Conservation (phyloP, 2,329 filamentous ascomycete species). For the Xylaria sp. region DNA sequence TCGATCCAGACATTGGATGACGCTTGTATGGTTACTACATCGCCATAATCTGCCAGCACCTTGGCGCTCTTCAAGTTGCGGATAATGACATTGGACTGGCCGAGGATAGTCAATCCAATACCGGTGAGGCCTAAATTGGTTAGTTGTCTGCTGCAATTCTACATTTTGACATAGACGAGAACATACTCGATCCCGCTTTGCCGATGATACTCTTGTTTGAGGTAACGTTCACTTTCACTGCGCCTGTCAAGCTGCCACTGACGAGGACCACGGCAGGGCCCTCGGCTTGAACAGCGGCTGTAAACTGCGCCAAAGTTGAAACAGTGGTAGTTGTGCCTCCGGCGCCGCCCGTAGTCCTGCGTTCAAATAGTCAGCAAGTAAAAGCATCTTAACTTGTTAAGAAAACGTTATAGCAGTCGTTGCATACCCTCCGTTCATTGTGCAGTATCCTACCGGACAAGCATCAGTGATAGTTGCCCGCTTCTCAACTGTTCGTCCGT, state of each 20-base stretch:
- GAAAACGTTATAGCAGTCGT: neutral
- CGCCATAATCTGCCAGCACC: conserved; percentile 56
- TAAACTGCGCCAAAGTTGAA: conserved; percentile 59
- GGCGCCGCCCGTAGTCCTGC: conserved; percentile 62
- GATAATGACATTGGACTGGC: conserved; percentile 62
- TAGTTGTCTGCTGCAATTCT: neutral
- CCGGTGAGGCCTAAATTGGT: conserved; percentile 47
- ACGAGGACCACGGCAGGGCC: conserved; percentile 57
- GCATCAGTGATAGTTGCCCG: conserved; percentile 53
- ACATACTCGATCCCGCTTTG: conserved; percentile 47
- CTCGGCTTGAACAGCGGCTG: conserved; percentile 58
- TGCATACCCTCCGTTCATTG: conserved; percentile 46
- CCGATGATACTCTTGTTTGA: conserved; percentile 62
- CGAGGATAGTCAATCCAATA: conserved; percentile 59
- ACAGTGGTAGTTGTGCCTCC: conserved; percentile 63
- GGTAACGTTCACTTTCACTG: conserved; percentile 54
- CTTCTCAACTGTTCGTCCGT: conserved; percentile 49
- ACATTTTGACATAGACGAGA: neutral
- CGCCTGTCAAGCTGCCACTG: conserved; percentile 55
- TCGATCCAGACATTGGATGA: conserved; percentile 66
- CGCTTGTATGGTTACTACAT: conserved; percentile 57
- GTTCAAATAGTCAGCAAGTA: conserved; percentile 1
- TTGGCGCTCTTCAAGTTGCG: conserved; percentile 62
- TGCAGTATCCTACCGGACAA: conserved; percentile 52
- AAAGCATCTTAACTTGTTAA: neutral